Percentiles rank a stretch among this genome's conserved stretches.
Evolutionary conservation across 140 eudicot species (phyloP).

Genomic region (Erigeron philadelphicus): DNA sequence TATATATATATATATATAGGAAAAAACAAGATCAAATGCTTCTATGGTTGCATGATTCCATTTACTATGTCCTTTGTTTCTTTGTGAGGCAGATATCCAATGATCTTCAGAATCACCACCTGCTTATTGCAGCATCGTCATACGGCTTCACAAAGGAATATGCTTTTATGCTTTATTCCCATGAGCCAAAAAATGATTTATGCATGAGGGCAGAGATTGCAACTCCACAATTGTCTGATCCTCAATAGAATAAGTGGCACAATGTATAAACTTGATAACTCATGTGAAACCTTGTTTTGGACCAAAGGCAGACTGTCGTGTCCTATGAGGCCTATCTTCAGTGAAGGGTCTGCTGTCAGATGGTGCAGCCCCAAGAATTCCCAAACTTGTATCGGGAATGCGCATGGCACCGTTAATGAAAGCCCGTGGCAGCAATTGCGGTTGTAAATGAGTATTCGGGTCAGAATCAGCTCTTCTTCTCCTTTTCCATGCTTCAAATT

Average conservation of each 20-base stretch:
- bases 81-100: slow-evolving; percentile 21
- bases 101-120: slow-evolving; percentile 26
- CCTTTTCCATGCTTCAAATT: slow-evolving; percentile 89
- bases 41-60: slow-evolving; percentile 29
- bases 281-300: slow-evolving; percentile 61
- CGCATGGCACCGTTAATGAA: slow-evolving; percentile 37
- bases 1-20: neutral
- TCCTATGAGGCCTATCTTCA: slow-evolving; percentile 54
- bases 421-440: slow-evolving; percentile 35
- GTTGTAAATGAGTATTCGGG: slow-evolving; percentile 42
- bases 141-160: slow-evolving; percentile 28
- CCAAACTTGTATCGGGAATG: slow-evolving; percentile 48
- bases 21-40: slow-evolving; percentile 18
- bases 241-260: slow-evolving; percentile 8
- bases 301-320: slow-evolving; percentile 52
- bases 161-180: slow-evolving; percentile 25
- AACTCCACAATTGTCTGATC: neutral
- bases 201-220: slow-evolving; percentile 31
- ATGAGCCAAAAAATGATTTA: slow-evolving; percentile 30
- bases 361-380: slow-evolving; percentile 93
- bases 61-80: slow-evolving; percentile 28
- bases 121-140: slow-evolving; percentile 23
- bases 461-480: slow-evolving; percentile 66
- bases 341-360: slow-evolving; percentile 40
- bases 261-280: slow-evolving; percentile 21